Conservation (phyloP, 2,329 filamentous ascomycete genomes). For the Colletotrichum tropicicola region DNA sequence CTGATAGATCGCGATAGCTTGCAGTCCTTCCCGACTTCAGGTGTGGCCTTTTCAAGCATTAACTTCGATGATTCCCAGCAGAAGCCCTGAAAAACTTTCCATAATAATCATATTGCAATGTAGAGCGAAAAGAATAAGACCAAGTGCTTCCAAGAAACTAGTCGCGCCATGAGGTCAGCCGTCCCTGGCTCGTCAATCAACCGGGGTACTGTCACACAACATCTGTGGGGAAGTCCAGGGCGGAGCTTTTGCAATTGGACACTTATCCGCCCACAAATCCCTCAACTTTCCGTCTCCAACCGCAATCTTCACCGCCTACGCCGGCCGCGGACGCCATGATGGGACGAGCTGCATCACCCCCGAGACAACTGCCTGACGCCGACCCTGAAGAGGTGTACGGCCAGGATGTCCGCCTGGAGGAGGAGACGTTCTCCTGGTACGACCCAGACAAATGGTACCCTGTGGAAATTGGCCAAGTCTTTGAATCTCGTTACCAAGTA, state of each 20-base stretch:
- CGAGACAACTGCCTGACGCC: slow-evolving; percentile 4
- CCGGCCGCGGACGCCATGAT: background rate
- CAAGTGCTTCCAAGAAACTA: background rate
- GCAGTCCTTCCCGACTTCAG: no score
- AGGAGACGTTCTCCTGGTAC: slow-evolving; percentile 35
- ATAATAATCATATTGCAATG: no score
- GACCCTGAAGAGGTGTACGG: slow-evolving; percentile 20
- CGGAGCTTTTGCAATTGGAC: background rate
- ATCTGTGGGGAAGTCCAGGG: background rate
- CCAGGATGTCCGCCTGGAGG: slow-evolving; percentile 30
- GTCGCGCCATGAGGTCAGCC: background rate
- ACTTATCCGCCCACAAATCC: background rate
- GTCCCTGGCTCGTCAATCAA: background rate
- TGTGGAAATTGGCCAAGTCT: slow-evolving; percentile 33
- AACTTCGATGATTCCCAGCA: no score
- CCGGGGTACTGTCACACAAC: background rate
- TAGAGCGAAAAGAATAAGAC: no score
- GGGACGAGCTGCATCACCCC: slow-evolving; percentile 11
- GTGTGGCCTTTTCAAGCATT: no score
- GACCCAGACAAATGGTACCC: slow-evolving; percentile 35
- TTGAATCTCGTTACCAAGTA: slow-evolving; percentile 35
- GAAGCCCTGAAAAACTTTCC: no score
- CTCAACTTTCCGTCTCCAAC: background rate
- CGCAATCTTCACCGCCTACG: background rate
- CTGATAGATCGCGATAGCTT: no score